A percentile compares a stretch with the other conserved stretches of the same genome.
phyloP scores from a whole-genome alignment of 805 yeast genomes.

The Sugiyamaella marilandica region DNA sequence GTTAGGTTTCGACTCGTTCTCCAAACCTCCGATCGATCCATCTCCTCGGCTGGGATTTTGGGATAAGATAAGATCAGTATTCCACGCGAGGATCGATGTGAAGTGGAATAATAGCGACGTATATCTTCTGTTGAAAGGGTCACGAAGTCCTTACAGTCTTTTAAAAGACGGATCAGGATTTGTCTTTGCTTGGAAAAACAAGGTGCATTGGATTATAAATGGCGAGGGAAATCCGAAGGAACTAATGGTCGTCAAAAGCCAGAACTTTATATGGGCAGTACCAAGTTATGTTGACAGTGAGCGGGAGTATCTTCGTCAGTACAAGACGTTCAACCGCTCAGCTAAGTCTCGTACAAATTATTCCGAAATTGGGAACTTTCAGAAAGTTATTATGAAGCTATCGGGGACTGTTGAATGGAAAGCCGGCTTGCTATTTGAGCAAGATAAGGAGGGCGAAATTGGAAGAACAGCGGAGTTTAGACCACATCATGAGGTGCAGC shows the following conservation, averaged over 20 bases:
- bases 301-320: conserved; percentile 24
- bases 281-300: conserved; percentile 63
- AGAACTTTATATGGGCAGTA: conserved; percentile 60
- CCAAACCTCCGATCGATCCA: conserved; percentile 87
- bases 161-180: conserved; percentile 71
- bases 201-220: conserved; percentile 58
- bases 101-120: conserved; percentile 44
- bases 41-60: conserved; percentile 83
- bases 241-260: conserved; percentile 60
- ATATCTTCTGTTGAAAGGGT: conserved; percentile 51
- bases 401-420: conserved; percentile 72
- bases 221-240: conserved; percentile 61
- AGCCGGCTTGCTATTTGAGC: conserved; percentile 68
- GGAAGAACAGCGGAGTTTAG: conserved; percentile 44
- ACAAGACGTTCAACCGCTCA: conserved; percentile 32
- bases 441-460: conserved; percentile 38
- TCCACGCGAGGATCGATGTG: conserved; percentile 67
- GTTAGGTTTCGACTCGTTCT: conserved; percentile 72
- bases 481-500: conserved; percentile 60
- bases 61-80: conserved; percentile 76
- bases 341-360: conserved; percentile 20
- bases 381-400: conserved; percentile 55
- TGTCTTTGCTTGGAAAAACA: conserved; percentile 61
- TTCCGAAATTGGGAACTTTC: conserved; percentile 25
- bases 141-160: conserved; percentile 72